A percentile compares a stretch with the other conserved stretches of the same genome.
These are phyloP conservation scores for Solanum lignicaule DNA, from an alignment of 257 asterid genomes.

Conservation along the genomic window DNA sequence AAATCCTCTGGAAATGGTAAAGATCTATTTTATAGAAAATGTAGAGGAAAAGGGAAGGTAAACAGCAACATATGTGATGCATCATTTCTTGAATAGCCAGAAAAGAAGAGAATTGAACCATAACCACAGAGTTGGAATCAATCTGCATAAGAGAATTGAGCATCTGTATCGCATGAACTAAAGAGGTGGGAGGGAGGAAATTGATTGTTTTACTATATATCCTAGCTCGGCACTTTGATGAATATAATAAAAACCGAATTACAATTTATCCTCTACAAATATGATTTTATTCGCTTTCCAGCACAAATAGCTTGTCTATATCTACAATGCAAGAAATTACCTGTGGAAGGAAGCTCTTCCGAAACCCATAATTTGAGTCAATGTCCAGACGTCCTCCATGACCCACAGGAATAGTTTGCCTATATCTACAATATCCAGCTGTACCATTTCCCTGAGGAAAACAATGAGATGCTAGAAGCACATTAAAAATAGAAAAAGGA, in stretches of 20 bases:
- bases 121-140: neutral
- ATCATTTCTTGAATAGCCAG: neutral
- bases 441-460: constrained; percentile 47
- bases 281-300: neutral
- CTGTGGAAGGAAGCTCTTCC: constrained; percentile 78
- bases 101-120: neutral
- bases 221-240: neutral
- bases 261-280: neutral
- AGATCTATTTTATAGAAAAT: neutral
- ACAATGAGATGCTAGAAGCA: neutral
- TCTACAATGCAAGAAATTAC: constrained; percentile 11
- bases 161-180: neutral
- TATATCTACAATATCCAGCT: constrained; percentile 75
- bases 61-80: neutral
- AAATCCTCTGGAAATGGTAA: neutral
- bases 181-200: neutral
- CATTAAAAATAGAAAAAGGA: neutral
- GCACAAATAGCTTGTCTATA: neutral
- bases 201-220: neutral
- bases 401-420: constrained; percentile 77
- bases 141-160: neutral
- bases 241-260: neutral
- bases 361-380: constrained; percentile 58
- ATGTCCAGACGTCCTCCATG: constrained; percentile 56
- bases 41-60: neutral